Conservation (phyloP, 2,329 filamentous ascomycete species). For the Sporothrix pallida region DNA sequence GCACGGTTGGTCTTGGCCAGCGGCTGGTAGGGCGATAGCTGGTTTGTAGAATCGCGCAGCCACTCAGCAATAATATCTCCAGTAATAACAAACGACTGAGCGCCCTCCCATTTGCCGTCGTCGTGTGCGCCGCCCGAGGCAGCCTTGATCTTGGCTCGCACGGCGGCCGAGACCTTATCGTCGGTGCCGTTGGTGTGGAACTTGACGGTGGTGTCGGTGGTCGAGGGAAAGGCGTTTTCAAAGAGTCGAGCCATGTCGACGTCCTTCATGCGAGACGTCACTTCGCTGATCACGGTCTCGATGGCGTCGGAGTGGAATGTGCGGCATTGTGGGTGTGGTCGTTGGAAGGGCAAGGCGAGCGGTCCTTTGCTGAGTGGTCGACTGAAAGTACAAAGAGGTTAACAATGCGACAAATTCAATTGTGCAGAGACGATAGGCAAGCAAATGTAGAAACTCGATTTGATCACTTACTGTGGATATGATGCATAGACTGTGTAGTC, state of each 20-base stretch:
- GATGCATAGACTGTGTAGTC: constrained; percentile 67
- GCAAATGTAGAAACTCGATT: not conserved
- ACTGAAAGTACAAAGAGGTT: constrained; percentile 52
- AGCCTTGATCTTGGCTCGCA: constrained; percentile 42
- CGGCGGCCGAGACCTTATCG: constrained; percentile 42
- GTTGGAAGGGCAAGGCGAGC: constrained; percentile 81
- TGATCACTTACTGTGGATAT: constrained; percentile 59
- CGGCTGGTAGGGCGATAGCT: constrained; percentile 85
- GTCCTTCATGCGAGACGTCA: constrained; percentile 80
- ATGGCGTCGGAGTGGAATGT: constrained; percentile 88
- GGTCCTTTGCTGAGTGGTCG: constrained; percentile 80
- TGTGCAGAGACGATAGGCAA: not conserved
- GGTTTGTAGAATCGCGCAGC: constrained; percentile 90
- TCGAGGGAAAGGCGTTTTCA: constrained; percentile 93
- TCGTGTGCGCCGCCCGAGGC: constrained; percentile 46
- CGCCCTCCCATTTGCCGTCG: constrained; percentile 75
- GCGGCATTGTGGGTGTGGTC: constrained; percentile 79
- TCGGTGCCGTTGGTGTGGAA: constrained; percentile 74
- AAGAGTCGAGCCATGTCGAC: constrained; percentile 90
- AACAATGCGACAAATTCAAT: not conserved
- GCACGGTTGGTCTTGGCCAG: constrained; percentile 80
- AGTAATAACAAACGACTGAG: constrained; percentile 91
- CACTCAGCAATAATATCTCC: constrained; percentile 93
- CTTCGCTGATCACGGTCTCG: constrained; percentile 82
- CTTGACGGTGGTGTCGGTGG: constrained; percentile 84